phyloP scores from a whole-genome alignment of 345 rosid species.

The Lepidium sativum region DNA sequence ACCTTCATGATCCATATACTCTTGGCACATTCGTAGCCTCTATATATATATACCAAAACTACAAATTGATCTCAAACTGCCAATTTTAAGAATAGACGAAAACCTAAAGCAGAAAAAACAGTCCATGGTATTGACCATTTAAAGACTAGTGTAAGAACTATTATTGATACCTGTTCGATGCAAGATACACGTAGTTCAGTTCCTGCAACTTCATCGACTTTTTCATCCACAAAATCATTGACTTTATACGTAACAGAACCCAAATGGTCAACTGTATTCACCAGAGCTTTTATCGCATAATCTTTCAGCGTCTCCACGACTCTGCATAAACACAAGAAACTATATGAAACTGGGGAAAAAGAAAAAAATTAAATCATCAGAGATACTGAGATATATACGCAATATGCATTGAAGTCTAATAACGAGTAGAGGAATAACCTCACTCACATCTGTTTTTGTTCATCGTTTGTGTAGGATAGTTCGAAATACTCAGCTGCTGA shows the following conservation, averaged over 20 bases:
- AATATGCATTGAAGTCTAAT: not conserved
- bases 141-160: not conserved
- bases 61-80: not conserved
- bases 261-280: constrained; percentile 91
- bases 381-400: not conserved
- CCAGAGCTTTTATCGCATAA: constrained; percentile 83
- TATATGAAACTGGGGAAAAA: not conserved
- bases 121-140: not conserved
- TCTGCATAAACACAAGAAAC: constrained; percentile 32
- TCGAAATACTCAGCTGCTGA: constrained; percentile 97
- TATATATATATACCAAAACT: constrained; percentile 11
- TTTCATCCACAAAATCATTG: constrained; percentile 71
- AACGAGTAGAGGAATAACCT: not conserved
- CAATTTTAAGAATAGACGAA: not conserved
- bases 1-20: constrained; percentile 82
- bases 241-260: constrained; percentile 91
- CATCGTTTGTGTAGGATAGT: constrained; percentile 68
- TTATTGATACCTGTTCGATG: constrained; percentile 60
- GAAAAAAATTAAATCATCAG: not conserved
- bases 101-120: not conserved
- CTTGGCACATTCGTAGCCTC: constrained; percentile 84
- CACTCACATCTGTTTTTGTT: constrained; percentile 75
- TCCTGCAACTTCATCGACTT: constrained; percentile 74
- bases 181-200: constrained; percentile 75
- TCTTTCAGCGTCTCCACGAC: constrained; percentile 90